Conservation (phyloP, 306 rosid genomes). For the Cucurbita pepo region DNA sequence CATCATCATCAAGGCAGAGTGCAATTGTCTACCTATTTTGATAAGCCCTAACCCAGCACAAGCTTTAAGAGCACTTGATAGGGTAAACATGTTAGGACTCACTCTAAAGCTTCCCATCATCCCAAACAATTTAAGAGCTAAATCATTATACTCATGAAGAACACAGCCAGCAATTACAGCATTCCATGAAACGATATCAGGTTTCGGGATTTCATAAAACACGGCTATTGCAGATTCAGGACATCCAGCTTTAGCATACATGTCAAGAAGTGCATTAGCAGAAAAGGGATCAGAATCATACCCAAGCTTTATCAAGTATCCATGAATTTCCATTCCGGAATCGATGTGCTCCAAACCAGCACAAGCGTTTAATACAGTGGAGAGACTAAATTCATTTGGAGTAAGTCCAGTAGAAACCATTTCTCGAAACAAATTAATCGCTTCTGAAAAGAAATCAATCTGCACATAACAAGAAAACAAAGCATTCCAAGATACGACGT, state of each 20-base stretch:
- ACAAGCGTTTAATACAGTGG: constrained; percentile 56
- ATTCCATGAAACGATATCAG: constrained; percentile 84
- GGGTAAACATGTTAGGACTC: constrained; percentile 50
- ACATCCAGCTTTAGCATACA: constrained; percentile 56
- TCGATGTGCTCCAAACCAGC: constrained; percentile 33
- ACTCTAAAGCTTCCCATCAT: constrained; percentile 36
- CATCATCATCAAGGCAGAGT: constrained; percentile 49
- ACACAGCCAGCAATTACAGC: constrained; percentile 85
- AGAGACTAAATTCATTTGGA: constrained; percentile 72
- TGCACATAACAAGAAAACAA: constrained; percentile 67
- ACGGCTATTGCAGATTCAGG: constrained; percentile 36
- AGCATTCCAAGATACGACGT: constrained; percentile 71
- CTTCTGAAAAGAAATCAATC: constrained; percentile 31
- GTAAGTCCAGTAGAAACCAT: constrained; percentile 48
- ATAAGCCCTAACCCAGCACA: constrained; percentile 41
- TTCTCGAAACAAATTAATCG: constrained; percentile 40
- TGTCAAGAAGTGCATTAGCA: constrained; percentile 71
- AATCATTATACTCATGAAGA: constrained; percentile 36
- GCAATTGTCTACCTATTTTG: constrained; percentile 67
- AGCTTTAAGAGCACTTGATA: constrained; percentile 70
- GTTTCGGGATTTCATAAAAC: constrained; percentile 41
- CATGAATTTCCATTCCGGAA: constrained; percentile 46
- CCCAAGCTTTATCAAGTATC: constrained; percentile 48
- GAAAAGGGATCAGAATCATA: constrained; percentile 52
- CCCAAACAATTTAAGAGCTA: constrained; percentile 31